Conservation (phyloP, 306 rosid genomes). For the Hylodesmum podocarpum region DNA sequence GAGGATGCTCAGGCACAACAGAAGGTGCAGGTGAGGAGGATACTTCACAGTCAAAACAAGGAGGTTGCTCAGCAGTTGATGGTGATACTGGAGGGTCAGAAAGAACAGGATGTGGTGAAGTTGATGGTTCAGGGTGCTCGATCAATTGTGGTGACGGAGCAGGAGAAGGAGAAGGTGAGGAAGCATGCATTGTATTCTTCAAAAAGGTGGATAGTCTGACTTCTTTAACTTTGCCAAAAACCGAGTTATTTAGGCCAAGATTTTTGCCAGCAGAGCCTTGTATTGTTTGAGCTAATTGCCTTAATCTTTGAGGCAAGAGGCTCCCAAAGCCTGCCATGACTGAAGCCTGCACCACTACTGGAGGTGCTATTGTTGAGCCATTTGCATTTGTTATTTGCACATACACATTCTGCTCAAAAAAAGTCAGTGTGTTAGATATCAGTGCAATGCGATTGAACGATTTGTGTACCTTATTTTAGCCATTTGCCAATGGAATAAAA, state of each 20-base stretch:
- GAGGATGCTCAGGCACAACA: conserved; percentile 41
- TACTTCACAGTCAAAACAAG: conserved; percentile 42
- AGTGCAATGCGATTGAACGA: background rate
- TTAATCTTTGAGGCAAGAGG: conserved; percentile 64
- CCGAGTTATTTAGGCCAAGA: conserved; percentile 74
- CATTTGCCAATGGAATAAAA: background rate
- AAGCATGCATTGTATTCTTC: conserved; percentile 44
- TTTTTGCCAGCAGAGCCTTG: conserved; percentile 51
- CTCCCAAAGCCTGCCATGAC: conserved; percentile 52
- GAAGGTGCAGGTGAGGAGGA: conserved; percentile 57
- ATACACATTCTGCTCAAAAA: conserved; percentile 62
- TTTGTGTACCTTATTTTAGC: background rate
- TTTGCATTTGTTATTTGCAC: conserved; percentile 63
- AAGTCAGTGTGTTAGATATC: background rate
- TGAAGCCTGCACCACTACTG: conserved; percentile 71
- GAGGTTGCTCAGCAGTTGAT: conserved; percentile 39
- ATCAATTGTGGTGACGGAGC: conserved; percentile 59
- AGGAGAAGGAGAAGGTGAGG: conserved; percentile 59
- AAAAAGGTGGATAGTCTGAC: conserved; percentile 66
- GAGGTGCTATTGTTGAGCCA: conserved; percentile 67
- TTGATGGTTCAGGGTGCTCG: conserved; percentile 37
- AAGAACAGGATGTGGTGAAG: conserved; percentile 43
- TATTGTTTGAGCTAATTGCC: conserved; percentile 70
- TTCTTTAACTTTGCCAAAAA: conserved; percentile 78
- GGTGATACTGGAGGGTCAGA: conserved; percentile 45